A percentile compares a stretch with the other conserved stretches of the same genome.
Conservation (phyloP, 176 grass and related monocot species). For the Chrysopogon serrulatus region DNA sequence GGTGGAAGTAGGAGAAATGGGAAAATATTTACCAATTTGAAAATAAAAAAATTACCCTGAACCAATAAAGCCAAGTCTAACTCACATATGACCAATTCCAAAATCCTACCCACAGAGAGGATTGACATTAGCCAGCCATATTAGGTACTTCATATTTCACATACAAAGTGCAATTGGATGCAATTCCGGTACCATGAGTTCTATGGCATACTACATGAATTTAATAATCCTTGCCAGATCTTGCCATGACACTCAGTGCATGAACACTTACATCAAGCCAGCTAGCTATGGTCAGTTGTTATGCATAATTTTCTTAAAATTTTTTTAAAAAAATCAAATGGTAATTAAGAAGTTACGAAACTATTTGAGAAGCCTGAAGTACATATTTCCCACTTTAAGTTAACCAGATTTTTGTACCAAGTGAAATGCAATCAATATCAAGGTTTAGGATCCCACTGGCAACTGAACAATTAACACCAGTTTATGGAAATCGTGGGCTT, state of each 20-base stretch:
- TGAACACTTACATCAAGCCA: background rate
- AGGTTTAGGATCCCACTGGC: background rate
- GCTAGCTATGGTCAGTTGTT: background rate
- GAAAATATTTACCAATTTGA: background rate
- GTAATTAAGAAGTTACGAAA: background rate
- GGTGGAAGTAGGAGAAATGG: background rate
- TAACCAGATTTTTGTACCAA: background rate
- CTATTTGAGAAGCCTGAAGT: background rate
- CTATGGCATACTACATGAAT: background rate
- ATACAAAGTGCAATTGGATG: background rate
- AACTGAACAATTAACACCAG: background rate
- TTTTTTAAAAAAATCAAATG: background rate
- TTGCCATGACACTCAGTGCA: slow-evolving; percentile 3
- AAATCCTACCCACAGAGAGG: background rate
- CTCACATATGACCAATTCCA: background rate
- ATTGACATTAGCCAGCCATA: background rate
- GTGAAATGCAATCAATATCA: background rate
- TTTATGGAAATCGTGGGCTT: background rate
- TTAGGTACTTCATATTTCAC: background rate
- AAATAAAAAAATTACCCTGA: background rate
- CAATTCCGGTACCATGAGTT: background rate
- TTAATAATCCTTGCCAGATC: background rate
- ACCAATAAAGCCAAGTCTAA: background rate
- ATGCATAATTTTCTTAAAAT: background rate
- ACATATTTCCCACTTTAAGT: background rate